A percentile compares a stretch with the other conserved stretches of the same genome.
phyloP scores from a whole-genome alignment of 2,329 filamentous ascomycete species.

The Gliomastix tumulicola region DNA sequence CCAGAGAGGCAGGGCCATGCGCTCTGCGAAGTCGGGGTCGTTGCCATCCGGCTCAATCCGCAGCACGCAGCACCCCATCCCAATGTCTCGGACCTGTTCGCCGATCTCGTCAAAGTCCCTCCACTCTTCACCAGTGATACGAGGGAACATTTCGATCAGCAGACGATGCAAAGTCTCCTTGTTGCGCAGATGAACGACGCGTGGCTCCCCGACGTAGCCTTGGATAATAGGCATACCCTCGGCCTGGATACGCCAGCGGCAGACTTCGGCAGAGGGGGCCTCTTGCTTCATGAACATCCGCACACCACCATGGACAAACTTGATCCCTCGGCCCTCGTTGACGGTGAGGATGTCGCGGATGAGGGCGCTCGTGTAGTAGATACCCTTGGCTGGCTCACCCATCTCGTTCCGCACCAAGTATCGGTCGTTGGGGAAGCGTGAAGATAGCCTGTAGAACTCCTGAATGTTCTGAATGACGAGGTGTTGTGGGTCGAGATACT shows the following conservation, averaged over 20 bases:
- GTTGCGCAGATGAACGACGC: conserved; percentile 68
- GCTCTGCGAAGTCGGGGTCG: conserved; percentile 58
- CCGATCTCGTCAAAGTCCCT: conserved; percentile 80
- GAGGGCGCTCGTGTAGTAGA: conserved; percentile 89
- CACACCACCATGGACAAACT: conserved; percentile 93
- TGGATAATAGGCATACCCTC: conserved; percentile 90
- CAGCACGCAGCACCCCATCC: conserved; percentile 88
- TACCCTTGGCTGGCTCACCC: conserved; percentile 83
- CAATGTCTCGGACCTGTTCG: conserved; percentile 69
- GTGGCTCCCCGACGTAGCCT: conserved; percentile 75
- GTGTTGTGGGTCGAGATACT: conserved; percentile 72
- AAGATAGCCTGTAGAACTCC: conserved; percentile 76
- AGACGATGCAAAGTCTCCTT: conserved; percentile 76
- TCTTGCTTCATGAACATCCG: conserved; percentile 99
- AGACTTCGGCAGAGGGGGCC: conserved; percentile 76
- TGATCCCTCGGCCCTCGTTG: conserved; percentile 87
- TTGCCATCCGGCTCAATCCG: conserved; percentile 68
- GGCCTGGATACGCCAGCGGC: conserved; percentile 90
- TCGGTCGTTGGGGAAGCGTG: conserved; percentile 79
- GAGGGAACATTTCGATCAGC: conserved; percentile 94
- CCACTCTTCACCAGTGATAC: conserved; percentile 69
- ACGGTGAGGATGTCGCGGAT: conserved; percentile 77
- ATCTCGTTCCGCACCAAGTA: conserved; percentile 95
- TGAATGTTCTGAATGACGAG: conserved; percentile 71
- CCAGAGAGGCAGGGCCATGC: conserved; percentile 89